Percentiles rank a stretch among this genome's conserved stretches.
These are phyloP conservation scores for Spergularia marina DNA, from an alignment of 148 eudicot genomes.

Conservation along the genomic window DNA sequence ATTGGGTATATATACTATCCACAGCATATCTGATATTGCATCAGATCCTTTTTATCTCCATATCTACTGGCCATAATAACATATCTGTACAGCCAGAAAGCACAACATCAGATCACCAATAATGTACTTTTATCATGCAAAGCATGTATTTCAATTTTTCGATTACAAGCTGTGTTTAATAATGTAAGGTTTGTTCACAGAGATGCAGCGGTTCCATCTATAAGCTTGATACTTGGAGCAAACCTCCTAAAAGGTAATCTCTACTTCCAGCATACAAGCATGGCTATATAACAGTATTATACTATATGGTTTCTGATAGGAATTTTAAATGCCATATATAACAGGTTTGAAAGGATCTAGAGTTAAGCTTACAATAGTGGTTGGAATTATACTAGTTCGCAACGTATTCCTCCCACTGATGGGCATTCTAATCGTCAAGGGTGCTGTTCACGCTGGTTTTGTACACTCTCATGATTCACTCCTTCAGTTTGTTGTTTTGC, in stretches of 20 bases:
- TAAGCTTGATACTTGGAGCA: conserved; percentile 69
- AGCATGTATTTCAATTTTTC: not conserved
- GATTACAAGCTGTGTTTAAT: not conserved
- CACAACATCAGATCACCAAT: too few relatives aligned
- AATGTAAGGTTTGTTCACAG: conserved; percentile 25
- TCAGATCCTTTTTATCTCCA: too few relatives aligned
- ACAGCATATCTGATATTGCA: too few relatives aligned
- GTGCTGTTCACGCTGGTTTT: conserved; percentile 49
- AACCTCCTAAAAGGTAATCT: conserved; percentile 69
- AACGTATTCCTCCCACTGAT: conserved; percentile 56
- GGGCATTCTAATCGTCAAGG: conserved; percentile 56
- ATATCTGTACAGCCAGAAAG: too few relatives aligned
- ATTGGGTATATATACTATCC: conserved; percentile 20
- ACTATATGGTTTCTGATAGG: not conserved
- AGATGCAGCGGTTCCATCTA: conserved; percentile 68
- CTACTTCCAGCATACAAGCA: not conserved
- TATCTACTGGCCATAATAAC: too few relatives aligned
- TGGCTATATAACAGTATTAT: not conserved
- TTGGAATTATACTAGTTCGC: conserved; percentile 53
- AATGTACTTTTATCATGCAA: too few relatives aligned
- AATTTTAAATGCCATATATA: not conserved
- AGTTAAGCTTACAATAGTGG: conserved; percentile 35
- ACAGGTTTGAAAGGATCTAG: conserved; percentile 57
- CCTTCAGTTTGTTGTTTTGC: conserved; percentile 64
- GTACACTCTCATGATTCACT: conserved; percentile 49